Evolutionary conservation across 108 stramenopile species (phyloP), one percentile per base, ranked within the genome.

Genomic region (Chaetoceros tenuissimus): DNA sequence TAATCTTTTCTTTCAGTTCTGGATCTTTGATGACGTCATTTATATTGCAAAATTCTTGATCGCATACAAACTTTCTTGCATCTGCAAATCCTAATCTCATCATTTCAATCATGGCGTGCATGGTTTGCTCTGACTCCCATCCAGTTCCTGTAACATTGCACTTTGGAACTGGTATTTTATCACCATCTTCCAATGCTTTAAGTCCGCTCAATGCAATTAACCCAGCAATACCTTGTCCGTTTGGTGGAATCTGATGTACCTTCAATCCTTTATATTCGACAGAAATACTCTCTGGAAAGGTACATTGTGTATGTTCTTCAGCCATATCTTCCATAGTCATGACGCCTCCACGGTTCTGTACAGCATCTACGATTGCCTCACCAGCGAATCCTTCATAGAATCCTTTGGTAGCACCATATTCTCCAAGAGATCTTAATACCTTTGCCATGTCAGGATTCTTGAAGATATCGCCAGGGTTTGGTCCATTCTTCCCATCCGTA

Each of bases 201-300:
- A 97, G 61, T 24, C 89, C 89, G 24, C 76, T 78, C 34, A 99
- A 73, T 5, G 96, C 96, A 63, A 97, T 81, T 28, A 97, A 69
- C 5, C 81, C 96, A 19, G 94, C 89, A 21, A 97, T 74, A 3
- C 98, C 98, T 64, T 97, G 95, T 23, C 94, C 91, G 58, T 87
- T 92, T 10, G 98, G 98, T 17, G 98, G 98, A 19, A 89, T 73
- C 62, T 99, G 89, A 79, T 87, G 92, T 8, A 97, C 57, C 17
- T 69, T 57, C 30, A 83, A 62, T 1, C 82, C 81, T 24, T 75
- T 68, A 65, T 95, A 97, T 27, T 67, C 50, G 2, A 82, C 84
- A 2, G 57, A 55, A 21, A 96, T 85, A 0, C 96, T 91, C 27
- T 89, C 67, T 17, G 83, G 81, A 56, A 85, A 92, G 21, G 77